Percentiles rank a stretch among this genome's conserved stretches.
Evolutionary conservation across 805 yeast species (phyloP).

Genomic region (Nakazawaea holstii): DNA sequence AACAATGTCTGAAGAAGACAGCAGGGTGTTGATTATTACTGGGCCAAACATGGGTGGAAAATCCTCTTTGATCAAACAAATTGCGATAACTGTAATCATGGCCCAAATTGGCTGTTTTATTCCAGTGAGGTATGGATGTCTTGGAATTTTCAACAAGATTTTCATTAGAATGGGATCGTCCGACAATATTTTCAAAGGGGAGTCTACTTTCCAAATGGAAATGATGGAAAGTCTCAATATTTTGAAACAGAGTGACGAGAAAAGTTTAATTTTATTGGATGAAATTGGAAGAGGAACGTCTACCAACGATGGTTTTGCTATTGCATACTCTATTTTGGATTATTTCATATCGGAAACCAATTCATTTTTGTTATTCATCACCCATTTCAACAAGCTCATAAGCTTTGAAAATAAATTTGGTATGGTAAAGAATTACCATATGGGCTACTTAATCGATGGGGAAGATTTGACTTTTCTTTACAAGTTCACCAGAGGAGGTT

Average conservation of each 20-base stretch:
- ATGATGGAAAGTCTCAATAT: slow-evolving; percentile 62
- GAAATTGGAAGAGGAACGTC: slow-evolving; percentile 73
- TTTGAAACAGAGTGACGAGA: slow-evolving; percentile 39
- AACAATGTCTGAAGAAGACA: slow-evolving; percentile 35
- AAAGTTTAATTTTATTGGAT: slow-evolving; percentile 61
- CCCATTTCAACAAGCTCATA: slow-evolving; percentile 74
- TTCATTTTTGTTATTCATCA: slow-evolving; percentile 62
- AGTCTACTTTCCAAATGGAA: slow-evolving; percentile 82
- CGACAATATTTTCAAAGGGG: slow-evolving; percentile 69
- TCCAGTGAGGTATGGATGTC: slow-evolving; percentile 55
- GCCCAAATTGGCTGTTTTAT: slow-evolving; percentile 74
- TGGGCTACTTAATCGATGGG: slow-evolving; percentile 48
- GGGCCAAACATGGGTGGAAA: slow-evolving; percentile 93
- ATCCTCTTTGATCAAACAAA: slow-evolving; percentile 68
- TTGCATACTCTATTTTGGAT: slow-evolving; percentile 68
- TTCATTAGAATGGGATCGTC: slow-evolving; percentile 72
- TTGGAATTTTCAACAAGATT: slow-evolving; percentile 59
- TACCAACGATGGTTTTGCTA: slow-evolving; percentile 74
- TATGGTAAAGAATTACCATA: slow-evolving; percentile 55
- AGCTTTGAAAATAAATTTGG: slow-evolving; percentile 38
- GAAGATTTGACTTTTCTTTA: slow-evolving; percentile 49
- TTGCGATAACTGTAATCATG: slow-evolving; percentile 66
- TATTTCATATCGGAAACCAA: slow-evolving; percentile 39
- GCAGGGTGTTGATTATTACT: slow-evolving; percentile 61
- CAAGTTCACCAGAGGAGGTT: slow-evolving; percentile 41